Evolutionary conservation across 2,329 filamentous ascomycete genomes (phyloP), one percentile per base, ranked within the genome.

Genomic region (Pseudogymnoascus sp.): DNA sequence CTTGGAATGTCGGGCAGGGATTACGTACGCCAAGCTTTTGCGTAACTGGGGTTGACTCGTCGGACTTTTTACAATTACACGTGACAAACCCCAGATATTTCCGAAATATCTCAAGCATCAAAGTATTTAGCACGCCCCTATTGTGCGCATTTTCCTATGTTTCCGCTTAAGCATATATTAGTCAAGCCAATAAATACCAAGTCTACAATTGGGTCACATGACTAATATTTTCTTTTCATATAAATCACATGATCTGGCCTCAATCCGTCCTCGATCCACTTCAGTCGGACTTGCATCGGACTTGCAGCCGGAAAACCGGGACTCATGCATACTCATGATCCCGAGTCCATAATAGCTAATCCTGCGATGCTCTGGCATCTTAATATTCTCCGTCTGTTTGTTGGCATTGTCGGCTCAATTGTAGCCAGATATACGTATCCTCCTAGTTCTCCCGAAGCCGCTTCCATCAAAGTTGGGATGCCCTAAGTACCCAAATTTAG

Each of bases 401-500:
- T 55, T 55, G 48, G 29, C 29, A 12, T 18, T n/a, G 29, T 21
- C 48, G 48, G 48, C 29, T 29, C 48, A 55, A 35, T 55, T 55
- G 48, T 55, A 55, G 48, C n/a, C 48, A 55, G 29, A 55, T 55
- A 55, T 33, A 55, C 48, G 48, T 55, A 55, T 35, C 15, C 48
- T 55, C 48, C 29, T 55, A 55, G 48, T 55, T 55, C 48, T 55
- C 48, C 48, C 48, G 48, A 55, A 21, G 48, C 48, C 48, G 48
- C 48, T 55, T 33, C 48, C 48, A 21, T 33, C 10, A n/a, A 55
- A 5, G 48, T 55, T 55, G 48, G 48, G 48, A 55, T 55, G 48
- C 48, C 48, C 48, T 55, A 55, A 55, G 48, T 55, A 55, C 48
- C 42, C 48, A n/a, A 55, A 55, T 52, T 52, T 52, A 52, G 45